Evolutionary conservation across 176 grass and related monocot genomes (phyloP).

Genomic region (Aechmea fasciata): DNA sequence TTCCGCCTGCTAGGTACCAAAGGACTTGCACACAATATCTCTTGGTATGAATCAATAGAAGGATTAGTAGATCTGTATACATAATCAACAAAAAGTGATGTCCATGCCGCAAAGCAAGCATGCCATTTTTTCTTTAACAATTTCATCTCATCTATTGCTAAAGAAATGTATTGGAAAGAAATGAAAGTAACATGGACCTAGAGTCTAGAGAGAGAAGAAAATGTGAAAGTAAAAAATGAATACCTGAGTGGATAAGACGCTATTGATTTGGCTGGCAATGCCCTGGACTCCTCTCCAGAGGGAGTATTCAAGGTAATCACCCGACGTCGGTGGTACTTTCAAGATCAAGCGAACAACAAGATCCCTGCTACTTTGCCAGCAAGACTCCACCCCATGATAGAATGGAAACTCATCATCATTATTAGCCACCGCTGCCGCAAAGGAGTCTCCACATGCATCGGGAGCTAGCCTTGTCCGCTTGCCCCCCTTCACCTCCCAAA

Average conservation of each 20-base stretch:
- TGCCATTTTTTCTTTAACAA: not conserved
- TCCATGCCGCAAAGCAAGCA: constrained; percentile 2
- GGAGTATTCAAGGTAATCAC: constrained; percentile 79
- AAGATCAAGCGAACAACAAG: constrained; percentile 20
- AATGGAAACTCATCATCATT: not conserved
- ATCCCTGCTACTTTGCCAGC: constrained; percentile 25
- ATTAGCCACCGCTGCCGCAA: constrained; percentile 11
- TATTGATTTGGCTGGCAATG: constrained; percentile 77
- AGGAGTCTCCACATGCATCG: constrained; percentile 19
- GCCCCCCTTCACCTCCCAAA: constrained; percentile 68
- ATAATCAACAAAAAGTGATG: too few species aligned
- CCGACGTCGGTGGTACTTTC: too few species aligned
- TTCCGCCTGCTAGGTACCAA: too few species aligned
- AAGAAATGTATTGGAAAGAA: too few species aligned
- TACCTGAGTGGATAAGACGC: constrained; percentile 88
- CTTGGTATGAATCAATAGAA: too few species aligned
- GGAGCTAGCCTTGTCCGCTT: constrained; percentile 34
- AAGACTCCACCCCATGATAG: constrained; percentile 22
- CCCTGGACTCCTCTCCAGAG: constrained; percentile 78
- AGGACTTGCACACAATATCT: too few species aligned
- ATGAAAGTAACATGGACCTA: too few species aligned
- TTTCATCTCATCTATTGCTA: too few species aligned
- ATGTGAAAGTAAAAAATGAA: not conserved
- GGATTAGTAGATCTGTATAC: too few species aligned
- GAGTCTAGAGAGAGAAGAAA: not conserved